Percentiles rank a stretch among this genome's conserved stretches.
phyloP scores from a whole-genome alignment of 1,284 basidiomycete genomes.

The Papiliotrema flavescens region DNA sequence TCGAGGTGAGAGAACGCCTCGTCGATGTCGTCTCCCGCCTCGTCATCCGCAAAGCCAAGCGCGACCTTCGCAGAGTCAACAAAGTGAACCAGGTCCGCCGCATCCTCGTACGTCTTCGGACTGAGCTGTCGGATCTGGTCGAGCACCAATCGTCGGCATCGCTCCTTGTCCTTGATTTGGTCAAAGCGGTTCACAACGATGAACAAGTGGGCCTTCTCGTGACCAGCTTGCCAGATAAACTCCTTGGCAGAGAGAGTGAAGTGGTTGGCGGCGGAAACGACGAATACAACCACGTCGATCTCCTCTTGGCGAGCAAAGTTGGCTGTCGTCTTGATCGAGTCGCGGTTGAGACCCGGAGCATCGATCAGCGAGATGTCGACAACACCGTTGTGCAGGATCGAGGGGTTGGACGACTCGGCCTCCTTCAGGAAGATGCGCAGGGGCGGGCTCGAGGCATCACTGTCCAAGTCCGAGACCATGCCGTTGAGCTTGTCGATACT shows the following conservation, averaged over 20 bases:
- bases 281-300: slow-evolving; percentile 98
- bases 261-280: slow-evolving; percentile 97
- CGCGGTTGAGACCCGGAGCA: slow-evolving; percentile 94
- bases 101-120: slow-evolving; percentile 86
- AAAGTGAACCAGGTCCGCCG: slow-evolving; percentile 93
- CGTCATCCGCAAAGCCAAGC: slow-evolving; percentile 34
- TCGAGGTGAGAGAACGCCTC: slow-evolving; percentile 84
- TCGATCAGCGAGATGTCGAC: slow-evolving; percentile 99
- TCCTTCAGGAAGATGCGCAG: slow-evolving; percentile 75
- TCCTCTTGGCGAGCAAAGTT: slow-evolving; percentile 95
- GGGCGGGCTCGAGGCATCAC: slow-evolving; percentile 63
- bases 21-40: slow-evolving; percentile 53
- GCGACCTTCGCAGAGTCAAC: slow-evolving; percentile 73
- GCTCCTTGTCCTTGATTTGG: slow-evolving; percentile 91
- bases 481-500: slow-evolving; percentile 70
- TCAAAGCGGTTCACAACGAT: slow-evolving; percentile 99
- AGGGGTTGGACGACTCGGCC: slow-evolving; percentile 67
- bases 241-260: slow-evolving; percentile 95
- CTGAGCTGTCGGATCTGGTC: slow-evolving; percentile 93
- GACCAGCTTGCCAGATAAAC: slow-evolving; percentile 87
- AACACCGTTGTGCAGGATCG: slow-evolving; percentile 90
- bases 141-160: slow-evolving; percentile 82
- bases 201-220: slow-evolving; percentile 97
- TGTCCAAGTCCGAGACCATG: slow-evolving; percentile 68
- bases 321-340: slow-evolving; percentile 92